Evolutionary conservation across 371 early-diverging fungal genomes (phyloP), one percentile per base, ranked within the genome.

Genomic region (Syncephalastrum sp.): DNA sequence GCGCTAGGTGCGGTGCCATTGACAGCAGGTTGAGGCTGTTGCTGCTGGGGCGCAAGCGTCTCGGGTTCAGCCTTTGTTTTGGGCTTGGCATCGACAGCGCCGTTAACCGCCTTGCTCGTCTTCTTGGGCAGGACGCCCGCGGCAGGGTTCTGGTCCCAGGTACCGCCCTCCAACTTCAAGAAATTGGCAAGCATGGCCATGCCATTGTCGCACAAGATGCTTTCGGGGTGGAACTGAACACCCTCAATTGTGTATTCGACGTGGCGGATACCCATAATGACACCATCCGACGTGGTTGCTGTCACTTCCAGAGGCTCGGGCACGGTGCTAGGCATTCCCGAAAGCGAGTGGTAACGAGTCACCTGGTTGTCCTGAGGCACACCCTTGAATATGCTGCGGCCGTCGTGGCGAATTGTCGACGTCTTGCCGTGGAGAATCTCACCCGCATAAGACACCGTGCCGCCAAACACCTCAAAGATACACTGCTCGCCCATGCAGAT

Each of bases 191-290:
- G 80, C 82, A 97, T 86, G 8, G 69, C 75, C 61, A 84, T 83
- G 14, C 98, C 98, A 63, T 93, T 76, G 64, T 95, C 94, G 61
- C 91, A 90, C 45, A 96, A 82, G 51, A 98, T 93, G 72, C 91
- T 90, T 75, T 98, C 98, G 0, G 98, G 98, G 66, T 98, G 98
- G 79, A 88, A 98, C 68, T 98, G 98, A 5, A 98, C 93, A 56
- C 98, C 97, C 76, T 96, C 97, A 43, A 98, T 84, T 10, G 91
- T 88, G 59, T 73, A 93, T 27, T 82, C 79, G 66, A 80, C 85
- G 81, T 98, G 98, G 38, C 98, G 86, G 16, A 95, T 87, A 47
- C 94, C 98, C 96, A 96, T 96, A 49, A 97, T 84, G 38, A 93
- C 80, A 21, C 95, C 94, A 61, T 83, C 85, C 24, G 84, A 88